A percentile compares a stretch with the other conserved stretches of the same genome.
Conservation (phyloP, 139 green algal species). For the Chlorella sp. region DNA sequence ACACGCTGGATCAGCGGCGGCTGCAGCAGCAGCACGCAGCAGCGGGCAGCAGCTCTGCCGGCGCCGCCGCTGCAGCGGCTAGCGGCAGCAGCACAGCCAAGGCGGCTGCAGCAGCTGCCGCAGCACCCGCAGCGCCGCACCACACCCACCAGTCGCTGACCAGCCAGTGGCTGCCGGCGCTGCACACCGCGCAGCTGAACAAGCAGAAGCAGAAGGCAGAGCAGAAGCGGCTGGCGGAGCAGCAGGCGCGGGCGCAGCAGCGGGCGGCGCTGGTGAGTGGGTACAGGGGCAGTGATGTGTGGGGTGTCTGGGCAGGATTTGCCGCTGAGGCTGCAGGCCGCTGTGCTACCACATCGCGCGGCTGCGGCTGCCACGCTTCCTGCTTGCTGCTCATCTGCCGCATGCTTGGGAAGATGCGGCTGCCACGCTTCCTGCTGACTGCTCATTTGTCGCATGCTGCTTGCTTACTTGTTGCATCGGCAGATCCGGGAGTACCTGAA, state of each 20-base stretch:
- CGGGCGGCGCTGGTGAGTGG: constrained; percentile 7
- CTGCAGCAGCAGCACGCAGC: neutral
- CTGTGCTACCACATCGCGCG: no score
- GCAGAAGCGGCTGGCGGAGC: constrained; percentile 28
- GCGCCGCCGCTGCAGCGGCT: neutral
- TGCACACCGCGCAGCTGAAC: constrained; percentile 11
- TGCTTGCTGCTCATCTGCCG: no score
- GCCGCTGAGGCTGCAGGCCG: no score
- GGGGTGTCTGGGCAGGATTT: no score
- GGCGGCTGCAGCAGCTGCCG: no score
- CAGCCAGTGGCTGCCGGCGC: constrained; percentile 20
- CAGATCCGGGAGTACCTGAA: constrained; percentile 11
- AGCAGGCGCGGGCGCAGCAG: constrained; percentile 6
- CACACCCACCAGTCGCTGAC: constrained; percentile 9
- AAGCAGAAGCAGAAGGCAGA: constrained; percentile 15
- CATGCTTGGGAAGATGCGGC: no score
- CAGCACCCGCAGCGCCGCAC: neutral
- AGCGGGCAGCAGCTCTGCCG: no score
- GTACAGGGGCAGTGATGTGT: no score
- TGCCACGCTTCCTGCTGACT: no score
- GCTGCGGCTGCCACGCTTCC: no score
- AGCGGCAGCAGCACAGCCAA: neutral
- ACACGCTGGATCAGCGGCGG: neutral
- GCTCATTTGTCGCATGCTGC: no score
- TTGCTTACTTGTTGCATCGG: no score